Evolutionary conservation across 768 basidiomycete species (phyloP), one percentile per base, ranked within the genome.

Genomic region (Hebeloma cylindrosporum): DNA sequence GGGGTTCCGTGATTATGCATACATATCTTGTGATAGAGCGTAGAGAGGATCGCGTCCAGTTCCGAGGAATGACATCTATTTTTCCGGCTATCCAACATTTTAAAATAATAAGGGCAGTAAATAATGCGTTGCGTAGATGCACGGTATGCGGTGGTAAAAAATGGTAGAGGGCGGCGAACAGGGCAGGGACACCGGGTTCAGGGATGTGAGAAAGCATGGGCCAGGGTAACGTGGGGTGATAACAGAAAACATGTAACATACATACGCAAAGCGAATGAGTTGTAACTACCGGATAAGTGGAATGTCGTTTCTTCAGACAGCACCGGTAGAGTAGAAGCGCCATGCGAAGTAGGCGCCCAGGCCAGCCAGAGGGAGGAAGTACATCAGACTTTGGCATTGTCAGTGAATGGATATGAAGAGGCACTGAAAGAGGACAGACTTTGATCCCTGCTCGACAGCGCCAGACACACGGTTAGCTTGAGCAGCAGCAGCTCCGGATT

Each of bases 261-360:
- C n/a, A n/a, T n/a, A n/a, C n/a, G n/a, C n/a, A n/a, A n/a, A n/a
- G n/a, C n/a, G n/a, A n/a, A n/a, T n/a, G n/a, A n/a, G n/a, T n/a
- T n/a, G n/a, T 41, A 29, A 23, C 42, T 38, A 35, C 37, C 40
- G 26, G 30, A 35, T 25, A 35, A 20, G 30, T 10, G n/a, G 21
- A 2, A 43, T 35, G 20, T 48, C 37, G 38, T 50, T 30, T 18
- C 37, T 50, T 66, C 69, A 77, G 59, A 69, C 64, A 32, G 70
- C 59, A 37, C 76, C 74, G 30, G 73, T 68, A 30, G 71, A 65
- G 65, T 91, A 91, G 67, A 75, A 83, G 51, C 90, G 79, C 82
- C 83, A 95, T 36, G 82, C 93, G 56, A 95, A 87, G 81, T 92
- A 94, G 37, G 78, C 93, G 50, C 79, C 88, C 34, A 95, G 69